Evolutionary conservation across 768 basidiomycete species (phyloP), one percentile per base, ranked within the genome.

Genomic region (Arthromyces matolae): DNA sequence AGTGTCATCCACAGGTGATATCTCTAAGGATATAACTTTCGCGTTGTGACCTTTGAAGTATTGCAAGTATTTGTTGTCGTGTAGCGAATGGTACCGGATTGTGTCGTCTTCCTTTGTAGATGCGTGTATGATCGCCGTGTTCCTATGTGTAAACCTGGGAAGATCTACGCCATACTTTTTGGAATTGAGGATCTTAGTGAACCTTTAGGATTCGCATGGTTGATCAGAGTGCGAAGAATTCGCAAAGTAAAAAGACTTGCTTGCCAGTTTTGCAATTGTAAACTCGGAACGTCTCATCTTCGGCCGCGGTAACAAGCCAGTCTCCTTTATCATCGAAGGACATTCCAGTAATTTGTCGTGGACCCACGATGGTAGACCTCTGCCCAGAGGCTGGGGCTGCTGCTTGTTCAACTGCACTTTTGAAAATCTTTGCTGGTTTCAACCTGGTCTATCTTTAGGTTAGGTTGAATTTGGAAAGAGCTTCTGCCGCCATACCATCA

Each of bases 161-260:
- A 94, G 78, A 66, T 95, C 91, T 36, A 93, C 87, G 1, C 96
- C 96, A 65, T 98, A 99, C 65, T 99, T 99, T 68, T 94, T 93
- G 0, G 94, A 97, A 58, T 86, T 81, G 3, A 93, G 67, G 1
- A 83, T 85, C 66, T 90, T 93, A 27, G 79, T 58, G 42, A 78
- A 77, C 73, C 94, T 89, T 53, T n/a, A 44, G 13, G 41, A 56
- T 46, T n/a, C 37, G 8, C 14, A 38, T 19, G 35, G 24, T 24
- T 35, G 10, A 31, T 46, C 45, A 38, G 37, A 60, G 54, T 55
- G 51, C 42, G 58, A 60, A 50, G 51, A 55, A 42, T 50, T 25
- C 46, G 47, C 42, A 44, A 47, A 38, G 42, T n/a, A 60, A 56
- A 49, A 47, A 56, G 54, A 88, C 95, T 87, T 78, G 84, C 95